Conservation (phyloP, 805 yeast species). For the Kodamaea kaohsiungensis region DNA sequence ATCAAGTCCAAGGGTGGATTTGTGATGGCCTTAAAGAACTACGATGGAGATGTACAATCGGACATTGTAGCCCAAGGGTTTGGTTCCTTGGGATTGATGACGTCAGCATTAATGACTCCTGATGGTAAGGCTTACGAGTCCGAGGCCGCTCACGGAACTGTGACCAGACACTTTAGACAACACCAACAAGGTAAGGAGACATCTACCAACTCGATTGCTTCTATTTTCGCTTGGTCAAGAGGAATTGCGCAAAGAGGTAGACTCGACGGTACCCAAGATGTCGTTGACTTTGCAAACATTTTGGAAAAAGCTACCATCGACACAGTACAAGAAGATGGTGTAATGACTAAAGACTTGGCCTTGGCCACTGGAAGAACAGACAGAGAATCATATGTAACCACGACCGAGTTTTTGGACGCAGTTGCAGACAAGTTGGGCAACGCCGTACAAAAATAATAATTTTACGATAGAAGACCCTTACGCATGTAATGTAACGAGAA, state of each 20-base stretch:
- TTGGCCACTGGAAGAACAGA: constrained; percentile 85
- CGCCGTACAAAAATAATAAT: neutral
- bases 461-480: constrained; percentile 1
- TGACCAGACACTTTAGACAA: constrained; percentile 94
- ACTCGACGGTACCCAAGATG: constrained; percentile 84
- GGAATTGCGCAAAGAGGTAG: constrained; percentile 92
- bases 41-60: constrained; percentile 96
- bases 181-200: constrained; percentile 97
- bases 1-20: constrained; percentile 93
- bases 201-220: constrained; percentile 95
- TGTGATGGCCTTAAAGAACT: constrained; percentile 94
- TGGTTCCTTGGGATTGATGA: constrained; percentile 95
- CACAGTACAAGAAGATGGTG: constrained; percentile 78
- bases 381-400: constrained; percentile 80
- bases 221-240: constrained; percentile 95
- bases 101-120: constrained; percentile 94
- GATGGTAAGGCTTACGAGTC: constrained; percentile 95
- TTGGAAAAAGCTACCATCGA: constrained; percentile 85
- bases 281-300: constrained; percentile 71
- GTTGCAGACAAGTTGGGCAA: constrained; percentile 65
- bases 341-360: constrained; percentile 96
- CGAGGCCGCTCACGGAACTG: constrained; percentile 99
- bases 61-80: constrained; percentile 98
- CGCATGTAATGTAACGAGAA: constrained; percentile 3
- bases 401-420: constrained; percentile 86